Evolutionary conservation across 495 filamentous ascomycete genomes (phyloP).

Genomic region (Aspergillus campestris): DNA sequence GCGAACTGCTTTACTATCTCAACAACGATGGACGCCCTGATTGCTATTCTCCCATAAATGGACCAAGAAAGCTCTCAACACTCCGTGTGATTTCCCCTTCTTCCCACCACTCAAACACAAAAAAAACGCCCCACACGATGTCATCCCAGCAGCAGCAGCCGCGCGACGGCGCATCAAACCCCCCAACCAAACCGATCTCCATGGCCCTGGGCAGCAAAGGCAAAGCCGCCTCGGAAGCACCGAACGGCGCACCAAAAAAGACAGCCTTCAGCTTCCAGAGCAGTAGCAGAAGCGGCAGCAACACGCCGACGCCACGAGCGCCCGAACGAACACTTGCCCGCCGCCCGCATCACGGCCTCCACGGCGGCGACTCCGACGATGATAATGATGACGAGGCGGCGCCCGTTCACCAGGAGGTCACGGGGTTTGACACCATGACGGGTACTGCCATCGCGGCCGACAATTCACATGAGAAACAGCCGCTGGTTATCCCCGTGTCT

Average conservation of each 20-base stretch:
- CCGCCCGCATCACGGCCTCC: conserved; percentile 26
- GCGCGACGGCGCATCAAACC: conserved; percentile 4
- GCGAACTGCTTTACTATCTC: no score
- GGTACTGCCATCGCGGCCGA: conserved; percentile 46
- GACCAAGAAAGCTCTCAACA: no score
- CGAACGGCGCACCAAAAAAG: conserved; percentile 21
- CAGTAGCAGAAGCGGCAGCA: conserved; percentile 1
- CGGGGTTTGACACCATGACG: conserved; percentile 49
- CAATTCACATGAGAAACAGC: conserved; percentile 27
- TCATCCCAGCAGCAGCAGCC: conserved; percentile 6
- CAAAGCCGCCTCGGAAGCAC: neutral
- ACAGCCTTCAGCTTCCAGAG: conserved; percentile 27
- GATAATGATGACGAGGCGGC: conserved; percentile 28
- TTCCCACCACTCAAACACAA: no score
- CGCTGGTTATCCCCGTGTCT: conserved; percentile 56
- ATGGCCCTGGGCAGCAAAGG: conserved; percentile 17
- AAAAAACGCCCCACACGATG: neutral
- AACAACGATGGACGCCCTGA: no score
- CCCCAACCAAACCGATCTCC: conserved; percentile 21
- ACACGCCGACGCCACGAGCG: neutral
- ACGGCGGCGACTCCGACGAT: conserved; percentile 41
- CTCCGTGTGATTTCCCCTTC: no score
- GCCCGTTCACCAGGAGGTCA: conserved; percentile 42
- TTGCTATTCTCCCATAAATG: no score
- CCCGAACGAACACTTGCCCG: conserved; percentile 22